Base-by-base conservation (phyloP, 2,329 filamentous ascomycete genomes). In the Cladosporium sp. region DNA sequence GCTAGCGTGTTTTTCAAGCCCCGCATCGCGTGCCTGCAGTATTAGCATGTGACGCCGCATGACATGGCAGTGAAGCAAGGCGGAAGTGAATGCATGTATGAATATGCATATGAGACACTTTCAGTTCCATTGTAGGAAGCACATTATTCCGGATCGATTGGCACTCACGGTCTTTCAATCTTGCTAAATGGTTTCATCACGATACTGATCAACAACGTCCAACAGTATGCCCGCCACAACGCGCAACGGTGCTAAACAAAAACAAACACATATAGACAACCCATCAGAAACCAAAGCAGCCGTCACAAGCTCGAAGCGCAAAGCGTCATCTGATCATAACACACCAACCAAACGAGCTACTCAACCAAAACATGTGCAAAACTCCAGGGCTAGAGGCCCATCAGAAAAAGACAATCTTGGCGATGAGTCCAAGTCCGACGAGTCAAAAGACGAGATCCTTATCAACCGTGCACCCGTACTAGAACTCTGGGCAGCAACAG, bases 381-480 rank as follows among this genome's bases (percentile, higher is more conserved):
- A 24, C 2, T 15, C 18, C 18, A 32, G 51, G n/a, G 15, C 26
- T 24, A 2, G 21, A 21, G 2, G 11, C 11, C 15, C 38, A 47
- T 60, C 38, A 14, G 38, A 10, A 11, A 32, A 32, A 18, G 58
- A 47, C 41, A 60, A 4, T 10, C n/a, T n/a, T n/a, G 10, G 5
- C 18, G 26, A 36, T 15, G n/a, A 60, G 26, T 21, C 32, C 21
- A 6, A 41, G 2, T 24, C 32, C 34, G 21, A 12, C 21, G 28
- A 49, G 1, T 18, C 38, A 2, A 32, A 47, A 32, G 58, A 59
- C 21, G 63, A 44, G 18, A 72, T 77, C 59, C 65, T 70, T 5
- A 77, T 77, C 68, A 77, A 76, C 47, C 74, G 75, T 14, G 72
- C 74, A 4, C 74, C 76, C 0, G 72, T 77, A 8, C 71, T 78